These are phyloP conservation scores for Pulveroboletus sp. DNA, from an alignment of 768 basidiomycete genomes.

Conservation along the genomic window DNA sequence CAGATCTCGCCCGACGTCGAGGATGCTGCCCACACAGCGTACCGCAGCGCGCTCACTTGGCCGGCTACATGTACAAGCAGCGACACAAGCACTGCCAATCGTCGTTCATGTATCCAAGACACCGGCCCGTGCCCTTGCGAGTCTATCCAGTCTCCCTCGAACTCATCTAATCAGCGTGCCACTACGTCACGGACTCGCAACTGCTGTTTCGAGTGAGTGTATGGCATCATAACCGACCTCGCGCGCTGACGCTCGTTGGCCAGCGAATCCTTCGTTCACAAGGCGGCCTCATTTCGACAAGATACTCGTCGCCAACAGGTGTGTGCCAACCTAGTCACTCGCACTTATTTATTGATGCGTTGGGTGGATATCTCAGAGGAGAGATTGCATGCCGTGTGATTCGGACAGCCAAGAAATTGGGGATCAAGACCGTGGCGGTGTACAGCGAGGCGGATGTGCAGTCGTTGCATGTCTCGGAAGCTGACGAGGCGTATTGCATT, in stretches of 20 bases:
- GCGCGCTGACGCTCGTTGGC: background rate
- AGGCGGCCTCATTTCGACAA: conserved; percentile 73
- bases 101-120: conserved; percentile 5
- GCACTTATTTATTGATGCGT: background rate
- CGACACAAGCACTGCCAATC: conserved; percentile 1
- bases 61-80: conserved; percentile 16
- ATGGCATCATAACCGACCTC: background rate
- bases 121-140: conserved; percentile 2
- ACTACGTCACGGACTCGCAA: conserved; percentile 14
- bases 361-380: conserved; percentile 47
- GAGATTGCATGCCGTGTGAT: conserved; percentile 97
- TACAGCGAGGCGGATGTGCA: conserved; percentile 83
- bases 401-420: conserved; percentile 80
- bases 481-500: conserved; percentile 89
- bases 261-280: conserved; percentile 1
- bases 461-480: conserved; percentile 78
- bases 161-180: background rate
- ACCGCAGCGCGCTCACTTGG: conserved; percentile 22
- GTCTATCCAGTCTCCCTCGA: background rate
- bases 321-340: background rate
- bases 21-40: conserved; percentile 31
- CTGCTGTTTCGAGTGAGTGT: conserved; percentile 16
- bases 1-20: too few species aligned
- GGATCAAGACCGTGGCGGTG: conserved; percentile 88
- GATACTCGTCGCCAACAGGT: conserved; percentile 88